These are phyloP conservation scores for Prunus padus DNA, from an alignment of 306 rosid genomes.

Conservation along the genomic window DNA sequence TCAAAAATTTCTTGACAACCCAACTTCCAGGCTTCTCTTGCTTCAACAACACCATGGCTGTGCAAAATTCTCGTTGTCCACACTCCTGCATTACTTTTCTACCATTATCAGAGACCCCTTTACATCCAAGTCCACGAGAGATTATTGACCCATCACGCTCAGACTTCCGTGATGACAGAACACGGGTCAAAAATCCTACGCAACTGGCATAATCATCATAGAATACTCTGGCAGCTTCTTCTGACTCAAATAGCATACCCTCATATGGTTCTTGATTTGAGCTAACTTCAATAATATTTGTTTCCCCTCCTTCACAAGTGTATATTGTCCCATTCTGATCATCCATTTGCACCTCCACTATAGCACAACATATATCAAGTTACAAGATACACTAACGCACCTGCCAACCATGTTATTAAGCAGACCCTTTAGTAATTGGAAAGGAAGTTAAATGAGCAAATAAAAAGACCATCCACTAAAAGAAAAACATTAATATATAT, in stretches of 20 bases:
- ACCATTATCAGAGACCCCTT: slow-evolving; percentile 23
- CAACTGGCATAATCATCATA: slow-evolving; percentile 32
- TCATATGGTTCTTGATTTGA: slow-evolving; percentile 33
- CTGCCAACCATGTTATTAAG: not conserved
- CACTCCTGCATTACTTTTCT: slow-evolving; percentile 15
- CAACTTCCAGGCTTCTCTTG: slow-evolving; percentile 34
- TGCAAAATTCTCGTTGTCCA: slow-evolving; percentile 21
- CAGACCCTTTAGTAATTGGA: not conserved
- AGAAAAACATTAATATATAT: not conserved
- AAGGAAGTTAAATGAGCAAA: not conserved
- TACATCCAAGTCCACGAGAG: slow-evolving; percentile 43
- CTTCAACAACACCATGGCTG: slow-evolving; percentile 31
- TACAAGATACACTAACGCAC: not conserved
- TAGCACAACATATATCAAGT: slow-evolving; percentile 14
- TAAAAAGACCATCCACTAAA: not conserved
- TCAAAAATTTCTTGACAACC: slow-evolving; percentile 32
- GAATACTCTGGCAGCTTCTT: slow-evolving; percentile 33
- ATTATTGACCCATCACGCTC: slow-evolving; percentile 39
- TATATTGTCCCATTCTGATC: slow-evolving; percentile 26
- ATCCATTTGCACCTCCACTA: slow-evolving; percentile 33
- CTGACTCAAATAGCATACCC: slow-evolving; percentile 33
- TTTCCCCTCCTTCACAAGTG: slow-evolving; percentile 33
- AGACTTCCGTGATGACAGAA: slow-evolving; percentile 40
- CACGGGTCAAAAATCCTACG: slow-evolving; percentile 35
- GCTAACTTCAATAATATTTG: slow-evolving; percentile 25